Evolutionary conservation across 495 filamentous ascomycete species (phyloP).

Genomic region (Penicillium cinerascens): DNA sequence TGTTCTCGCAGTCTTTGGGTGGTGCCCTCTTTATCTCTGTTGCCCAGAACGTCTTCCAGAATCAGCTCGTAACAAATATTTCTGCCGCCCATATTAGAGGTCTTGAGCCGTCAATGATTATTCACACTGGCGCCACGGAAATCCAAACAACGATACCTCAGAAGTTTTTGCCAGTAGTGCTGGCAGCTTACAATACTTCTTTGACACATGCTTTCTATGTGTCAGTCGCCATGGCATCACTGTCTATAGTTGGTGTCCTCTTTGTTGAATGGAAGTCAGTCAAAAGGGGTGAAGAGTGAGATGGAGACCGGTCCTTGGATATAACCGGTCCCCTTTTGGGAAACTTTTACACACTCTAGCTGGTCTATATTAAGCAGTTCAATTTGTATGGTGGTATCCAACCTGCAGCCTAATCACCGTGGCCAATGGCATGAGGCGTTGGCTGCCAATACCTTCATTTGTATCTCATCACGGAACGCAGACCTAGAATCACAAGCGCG

Average conservation of each 20-base stretch:
- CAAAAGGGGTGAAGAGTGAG: too few species aligned
- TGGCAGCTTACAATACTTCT: slow-evolving; percentile 64
- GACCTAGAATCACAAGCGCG: too few species aligned
- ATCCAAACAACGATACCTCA: slow-evolving; percentile 43
- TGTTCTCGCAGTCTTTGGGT: slow-evolving; percentile 64
- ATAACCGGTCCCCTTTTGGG: too few species aligned
- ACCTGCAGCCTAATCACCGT: too few species aligned
- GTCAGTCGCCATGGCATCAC: slow-evolving; percentile 51
- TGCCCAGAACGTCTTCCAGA: slow-evolving; percentile 68
- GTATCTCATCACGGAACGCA: too few species aligned
- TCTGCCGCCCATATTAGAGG: slow-evolving; percentile 41
- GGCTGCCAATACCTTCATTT: too few species aligned
- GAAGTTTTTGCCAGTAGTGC: slow-evolving; percentile 47
- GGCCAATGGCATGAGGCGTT: too few species aligned
- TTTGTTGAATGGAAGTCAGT: slow-evolving; percentile 14
- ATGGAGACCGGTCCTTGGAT: too few species aligned
- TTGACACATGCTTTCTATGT: slow-evolving; percentile 63
- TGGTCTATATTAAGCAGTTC: too few species aligned
- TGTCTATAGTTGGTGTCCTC: slow-evolving; percentile 10
- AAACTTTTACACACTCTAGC: too few species aligned
- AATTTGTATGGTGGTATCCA: too few species aligned
- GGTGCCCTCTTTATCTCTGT: slow-evolving; percentile 68
- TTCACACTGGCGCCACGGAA: slow-evolving; percentile 59
- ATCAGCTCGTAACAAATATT: slow-evolving; percentile 52
- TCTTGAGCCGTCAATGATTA: slow-evolving; percentile 52